Evolutionary conservation across 129 eudicot genomes (phyloP).

Genomic region (Chrysanthemum makinoi): DNA sequence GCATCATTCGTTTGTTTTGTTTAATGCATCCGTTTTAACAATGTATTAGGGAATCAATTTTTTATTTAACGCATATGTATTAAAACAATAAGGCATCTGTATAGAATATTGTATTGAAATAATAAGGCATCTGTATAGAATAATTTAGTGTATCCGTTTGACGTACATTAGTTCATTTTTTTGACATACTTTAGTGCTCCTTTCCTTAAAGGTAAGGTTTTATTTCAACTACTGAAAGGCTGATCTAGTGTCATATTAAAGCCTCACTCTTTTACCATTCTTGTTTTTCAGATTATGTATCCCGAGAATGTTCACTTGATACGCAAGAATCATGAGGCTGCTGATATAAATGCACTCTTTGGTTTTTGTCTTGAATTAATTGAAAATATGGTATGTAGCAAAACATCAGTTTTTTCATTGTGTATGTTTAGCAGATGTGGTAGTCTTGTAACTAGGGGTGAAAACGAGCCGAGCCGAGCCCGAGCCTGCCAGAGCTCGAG

Average conservation of each 20-base stretch:
- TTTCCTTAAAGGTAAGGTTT: slow-evolving; percentile 77
- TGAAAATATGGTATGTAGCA: slow-evolving; percentile 83
- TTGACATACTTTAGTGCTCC: slow-evolving; percentile 34
- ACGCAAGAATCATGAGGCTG: slow-evolving; percentile 98
- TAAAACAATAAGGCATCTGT: too few species aligned
- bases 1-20: too few species aligned
- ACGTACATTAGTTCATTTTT: neutral
- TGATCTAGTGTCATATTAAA: slow-evolving; percentile 1
- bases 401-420: neutral
- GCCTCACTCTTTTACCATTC: neutral
- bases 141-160: too few species aligned
- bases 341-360: slow-evolving; percentile 25
- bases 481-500: too few species aligned
- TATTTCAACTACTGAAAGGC: neutral
- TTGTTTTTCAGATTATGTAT: slow-evolving; percentile 66
- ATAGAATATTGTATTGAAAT: too few species aligned
- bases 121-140: too few species aligned
- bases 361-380: slow-evolving; percentile 97
- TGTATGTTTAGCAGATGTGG: neutral
- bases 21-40: too few species aligned
- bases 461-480: too few species aligned
- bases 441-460: too few species aligned
- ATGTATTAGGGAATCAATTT: too few species aligned
- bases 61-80: too few species aligned
- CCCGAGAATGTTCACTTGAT: slow-evolving; percentile 97